Evolutionary conservation across 2,329 filamentous ascomycete genomes (phyloP), one percentile per base, ranked within the genome.

Genomic region (Rhexocercosporidium sp.): DNA sequence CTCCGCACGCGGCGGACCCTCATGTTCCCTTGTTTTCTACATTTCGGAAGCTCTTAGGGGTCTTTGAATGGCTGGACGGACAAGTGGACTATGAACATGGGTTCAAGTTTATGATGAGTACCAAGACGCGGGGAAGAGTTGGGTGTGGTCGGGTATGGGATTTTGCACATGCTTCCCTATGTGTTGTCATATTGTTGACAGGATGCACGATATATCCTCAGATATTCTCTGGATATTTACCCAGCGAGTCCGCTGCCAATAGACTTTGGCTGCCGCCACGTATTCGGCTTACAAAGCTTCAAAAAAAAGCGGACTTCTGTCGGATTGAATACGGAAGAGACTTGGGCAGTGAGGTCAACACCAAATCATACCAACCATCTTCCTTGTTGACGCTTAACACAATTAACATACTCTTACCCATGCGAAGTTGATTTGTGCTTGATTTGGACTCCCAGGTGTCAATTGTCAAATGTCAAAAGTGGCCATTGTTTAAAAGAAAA

Each of bases 1-100:
- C 31, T 64, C 62, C 62, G 54, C 51, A 47, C 46, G 16, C 62
- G 62, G 16, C 62, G 62, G 62, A 64, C 62, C 41, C 25, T 59
- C 39, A 64, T 18, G 51, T 56, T 53, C 62, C 39, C 34, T 37
- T 37, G 34, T 16, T 29, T 59, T 34, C 41, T 22, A 14, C 44
- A 34, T n/a, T 12, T 34, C 59, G 25, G 44, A 49, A 31, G 20
- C 20, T 37, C 29, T n/a, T 41, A 31, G 56, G 25, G n/a, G n/a
- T 60, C 22, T 29, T 44, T 22, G 27, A 22, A 41, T 3, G 54
- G 12, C n/a, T n/a, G 16, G 54, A 41, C 34, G 56, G 56, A 59
- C 56, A 44, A 27, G 37, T n/a, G 39, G 56, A 59, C 11, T 44
- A 29, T 44, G 56, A 29, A 44, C 37, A 27, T 44, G 56, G 56